phyloP scores from a whole-genome alignment of 139 green algal species.

The Chlorella sp. region DNA sequence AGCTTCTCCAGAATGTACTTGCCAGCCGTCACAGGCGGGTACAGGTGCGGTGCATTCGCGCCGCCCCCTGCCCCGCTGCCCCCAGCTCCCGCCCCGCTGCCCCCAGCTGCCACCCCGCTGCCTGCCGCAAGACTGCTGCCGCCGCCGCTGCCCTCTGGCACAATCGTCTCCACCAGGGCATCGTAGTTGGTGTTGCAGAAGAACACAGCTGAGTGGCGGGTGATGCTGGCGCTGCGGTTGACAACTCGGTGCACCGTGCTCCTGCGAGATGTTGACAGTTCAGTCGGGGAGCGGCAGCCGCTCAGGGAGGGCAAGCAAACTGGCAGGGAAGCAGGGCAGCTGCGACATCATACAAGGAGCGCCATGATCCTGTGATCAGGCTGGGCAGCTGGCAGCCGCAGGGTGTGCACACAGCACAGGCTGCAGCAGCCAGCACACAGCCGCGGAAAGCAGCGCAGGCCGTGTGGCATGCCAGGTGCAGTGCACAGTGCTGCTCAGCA shows the following conservation, averaged over 20 bases:
- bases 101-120: too few relatives aligned
- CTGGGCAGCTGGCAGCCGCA: too few relatives aligned
- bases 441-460: too few relatives aligned
- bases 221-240: conserved; percentile 6
- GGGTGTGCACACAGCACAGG: too few relatives aligned
- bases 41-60: background rate
- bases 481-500: too few relatives aligned
- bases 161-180: conserved; percentile 18
- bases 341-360: too few relatives aligned
- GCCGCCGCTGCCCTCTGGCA: background rate
- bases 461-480: too few relatives aligned
- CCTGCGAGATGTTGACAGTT: background rate
- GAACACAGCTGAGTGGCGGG: conserved; percentile 43
- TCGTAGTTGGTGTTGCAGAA: conserved; percentile 55
- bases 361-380: too few relatives aligned
- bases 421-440: too few relatives aligned
- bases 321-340: background rate
- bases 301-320: background rate
- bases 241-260: conserved; percentile 48
- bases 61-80: background rate
- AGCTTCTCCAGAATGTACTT: conserved; percentile 53
- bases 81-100: background rate
- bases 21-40: conserved; percentile 32
- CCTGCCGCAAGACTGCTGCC: background rate
- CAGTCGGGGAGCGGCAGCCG: too few relatives aligned